A percentile compares a stretch with the other conserved stretches of the same genome.
Evolutionary conservation across 2,329 filamentous ascomycete genomes (phyloP).

Genomic region (Hypoxylon sp.): DNA sequence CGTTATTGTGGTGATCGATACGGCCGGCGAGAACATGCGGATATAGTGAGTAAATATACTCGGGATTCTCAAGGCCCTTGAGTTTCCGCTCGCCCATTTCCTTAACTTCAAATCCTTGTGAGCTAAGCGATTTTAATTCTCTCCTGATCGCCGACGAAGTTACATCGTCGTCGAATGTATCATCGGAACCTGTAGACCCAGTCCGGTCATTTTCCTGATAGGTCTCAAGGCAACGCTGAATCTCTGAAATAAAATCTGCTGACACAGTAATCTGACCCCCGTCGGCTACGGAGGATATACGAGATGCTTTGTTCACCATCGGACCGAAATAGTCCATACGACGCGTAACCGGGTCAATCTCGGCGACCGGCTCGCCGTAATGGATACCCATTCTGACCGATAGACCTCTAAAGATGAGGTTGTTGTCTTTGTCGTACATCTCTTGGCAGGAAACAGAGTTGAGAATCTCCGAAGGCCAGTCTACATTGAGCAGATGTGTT

Average conservation of each 20-base stretch:
- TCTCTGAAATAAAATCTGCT: conserved; percentile 96
- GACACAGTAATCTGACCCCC: conserved; percentile 98
- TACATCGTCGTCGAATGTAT: conserved; percentile 81
- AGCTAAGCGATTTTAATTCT: conserved; percentile 88
- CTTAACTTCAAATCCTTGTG: conserved; percentile 96
- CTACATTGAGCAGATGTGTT: conserved; percentile 85
- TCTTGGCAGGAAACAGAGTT: conserved; percentile 88
- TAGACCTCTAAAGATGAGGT: conserved; percentile 91
- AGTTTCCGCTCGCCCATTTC: conserved; percentile 95
- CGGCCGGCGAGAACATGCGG: conserved; percentile 89
- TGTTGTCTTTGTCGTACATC: conserved; percentile 85
- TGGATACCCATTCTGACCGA: conserved; percentile 98
- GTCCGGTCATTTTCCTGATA: conserved; percentile 87
- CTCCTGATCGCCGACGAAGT: conserved; percentile 84
- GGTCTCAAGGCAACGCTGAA: conserved; percentile 89
- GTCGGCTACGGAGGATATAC: conserved; percentile 94
- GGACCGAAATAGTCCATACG: conserved; percentile 99
- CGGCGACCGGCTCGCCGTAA: conserved; percentile 93
- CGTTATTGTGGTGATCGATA: conserved; percentile 75
- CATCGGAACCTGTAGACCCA: conserved; percentile 78
- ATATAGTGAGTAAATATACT: conserved; percentile 95
- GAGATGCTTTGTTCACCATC: conserved; percentile 97
- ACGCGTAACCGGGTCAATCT: conserved; percentile 94
- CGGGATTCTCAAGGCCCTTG: conserved; percentile 97
- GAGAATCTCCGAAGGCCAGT: conserved; percentile 94